phyloP scores from a whole-genome alignment of 2,329 filamentous ascomycete genomes.

The Alternaria triticina region DNA sequence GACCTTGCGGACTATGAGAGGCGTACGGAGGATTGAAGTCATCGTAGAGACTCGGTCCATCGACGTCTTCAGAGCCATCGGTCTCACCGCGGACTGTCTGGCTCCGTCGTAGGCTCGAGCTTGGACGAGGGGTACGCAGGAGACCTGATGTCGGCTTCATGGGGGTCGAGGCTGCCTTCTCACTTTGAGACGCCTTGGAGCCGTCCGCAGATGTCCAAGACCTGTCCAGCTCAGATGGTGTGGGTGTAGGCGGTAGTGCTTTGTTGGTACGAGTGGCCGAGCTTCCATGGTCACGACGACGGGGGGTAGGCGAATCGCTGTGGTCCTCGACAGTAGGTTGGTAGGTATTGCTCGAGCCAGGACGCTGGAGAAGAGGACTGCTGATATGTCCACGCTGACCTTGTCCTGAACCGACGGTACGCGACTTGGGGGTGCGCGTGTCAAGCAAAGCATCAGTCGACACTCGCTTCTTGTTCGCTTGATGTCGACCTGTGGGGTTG shows the following conservation, averaged over 20 bases:
- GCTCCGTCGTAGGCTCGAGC: neutral
- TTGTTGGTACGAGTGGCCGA: neutral
- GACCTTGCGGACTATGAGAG: neutral
- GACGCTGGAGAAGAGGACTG: neutral
- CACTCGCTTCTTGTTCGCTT: too few species aligned
- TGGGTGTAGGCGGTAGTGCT: neutral
- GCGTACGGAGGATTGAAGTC: neutral
- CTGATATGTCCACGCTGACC: neutral
- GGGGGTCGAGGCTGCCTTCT: neutral
- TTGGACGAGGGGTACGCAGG: neutral
- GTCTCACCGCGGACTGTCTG: neutral
- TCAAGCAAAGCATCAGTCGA: too few species aligned
- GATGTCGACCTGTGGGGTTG: too few species aligned
- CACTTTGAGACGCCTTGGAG: neutral
- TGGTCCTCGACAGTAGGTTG: neutral
- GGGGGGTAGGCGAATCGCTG: neutral
- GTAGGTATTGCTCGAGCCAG: neutral
- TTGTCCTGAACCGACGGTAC: neutral
- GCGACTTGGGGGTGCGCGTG: neutral
- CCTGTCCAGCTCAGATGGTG: neutral
- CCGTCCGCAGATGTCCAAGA: neutral
- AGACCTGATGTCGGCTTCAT: neutral
- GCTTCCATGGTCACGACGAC: neutral
- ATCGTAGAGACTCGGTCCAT: neutral
- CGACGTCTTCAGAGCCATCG: neutral